A percentile compares a stretch with the other conserved stretches of the same genome.
Evolutionary conservation across 2,329 filamentous ascomycete genomes (phyloP).

Genomic region (Diaporthe humulicola): DNA sequence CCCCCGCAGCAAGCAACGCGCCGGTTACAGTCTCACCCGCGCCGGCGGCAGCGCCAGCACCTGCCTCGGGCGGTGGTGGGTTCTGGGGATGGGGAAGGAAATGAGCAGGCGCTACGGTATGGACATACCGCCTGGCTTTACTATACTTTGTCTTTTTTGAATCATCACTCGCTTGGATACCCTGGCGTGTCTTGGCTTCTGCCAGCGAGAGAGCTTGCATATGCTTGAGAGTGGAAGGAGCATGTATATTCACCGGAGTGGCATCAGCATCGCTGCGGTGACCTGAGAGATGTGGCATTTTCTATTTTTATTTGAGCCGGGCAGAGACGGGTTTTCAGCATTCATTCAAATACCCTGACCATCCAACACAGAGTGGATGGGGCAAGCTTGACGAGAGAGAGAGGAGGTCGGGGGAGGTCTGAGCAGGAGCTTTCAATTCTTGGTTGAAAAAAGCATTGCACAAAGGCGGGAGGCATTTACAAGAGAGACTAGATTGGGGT

Average conservation of each 20-base stretch:
- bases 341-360: slow-evolving; percentile 27
- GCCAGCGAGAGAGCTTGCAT: slow-evolving; percentile 28
- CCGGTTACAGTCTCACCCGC: slow-evolving; percentile 43
- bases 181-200: slow-evolving; percentile 26
- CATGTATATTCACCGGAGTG: slow-evolving; percentile 4
- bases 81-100: slow-evolving; percentile 69
- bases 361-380: slow-evolving; percentile 17
- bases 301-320: neutral
- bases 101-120: neutral
- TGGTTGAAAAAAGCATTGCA: slow-evolving; percentile 27
- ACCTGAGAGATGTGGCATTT: neutral
- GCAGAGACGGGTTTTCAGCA: neutral
- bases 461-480: slow-evolving; percentile 18
- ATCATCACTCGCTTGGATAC: slow-evolving; percentile 38
- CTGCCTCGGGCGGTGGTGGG: slow-evolving; percentile 51
- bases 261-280: neutral
- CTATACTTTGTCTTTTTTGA: slow-evolving; percentile 26
- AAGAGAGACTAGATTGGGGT: slow-evolving; percentile 16
- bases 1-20: slow-evolving; percentile 40
- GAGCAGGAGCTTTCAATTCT: slow-evolving; percentile 29
- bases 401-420: neutral
- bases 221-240: neutral
- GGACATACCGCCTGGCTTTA: neutral
- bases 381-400: slow-evolving; percentile 4
- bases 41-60: slow-evolving; percentile 36